These are phyloP conservation scores for Dipteronia sinensis DNA, from an alignment of 345 rosid genomes.

Conservation along the genomic window DNA sequence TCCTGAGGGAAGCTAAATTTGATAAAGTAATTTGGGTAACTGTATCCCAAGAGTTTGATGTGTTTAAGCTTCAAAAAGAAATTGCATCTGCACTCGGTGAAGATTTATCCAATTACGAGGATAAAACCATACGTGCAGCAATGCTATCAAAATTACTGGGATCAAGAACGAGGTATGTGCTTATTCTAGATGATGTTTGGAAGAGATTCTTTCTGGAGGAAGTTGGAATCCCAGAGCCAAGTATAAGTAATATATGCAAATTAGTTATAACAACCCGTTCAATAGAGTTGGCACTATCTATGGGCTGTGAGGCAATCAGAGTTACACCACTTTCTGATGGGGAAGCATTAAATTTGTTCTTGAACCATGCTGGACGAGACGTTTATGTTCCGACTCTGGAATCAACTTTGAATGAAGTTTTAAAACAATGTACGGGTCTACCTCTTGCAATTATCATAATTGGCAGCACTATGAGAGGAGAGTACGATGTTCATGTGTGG, in stretches of 20 bases:
- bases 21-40: conserved; percentile 24
- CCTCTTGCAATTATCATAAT: conserved; percentile 15
- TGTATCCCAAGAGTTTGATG: conserved; percentile 11
- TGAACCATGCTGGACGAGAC: not conserved
- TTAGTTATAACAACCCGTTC: not conserved
- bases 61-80: conserved; percentile 7
- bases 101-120: not conserved
- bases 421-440: conserved; percentile 15
- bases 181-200: conserved; percentile 33
- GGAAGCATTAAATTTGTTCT: not conserved
- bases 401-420: not conserved
- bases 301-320: conserved; percentile 3
- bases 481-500: not conserved
- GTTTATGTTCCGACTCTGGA: not conserved
- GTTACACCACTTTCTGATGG: not conserved
- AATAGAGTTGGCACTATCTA: not conserved
- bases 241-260: not conserved
- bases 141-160: not conserved
- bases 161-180: not conserved
- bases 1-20: not conserved
- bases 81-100: not conserved
- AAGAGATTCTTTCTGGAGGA: not conserved
- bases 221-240: conserved; percentile 19
- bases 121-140: conserved; percentile 13
- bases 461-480: conserved; percentile 9